Percentiles rank a stretch among this genome's conserved stretches.
Conservation (phyloP, 768 basidiomycete genomes). For the Tricholoma matsutake region DNA sequence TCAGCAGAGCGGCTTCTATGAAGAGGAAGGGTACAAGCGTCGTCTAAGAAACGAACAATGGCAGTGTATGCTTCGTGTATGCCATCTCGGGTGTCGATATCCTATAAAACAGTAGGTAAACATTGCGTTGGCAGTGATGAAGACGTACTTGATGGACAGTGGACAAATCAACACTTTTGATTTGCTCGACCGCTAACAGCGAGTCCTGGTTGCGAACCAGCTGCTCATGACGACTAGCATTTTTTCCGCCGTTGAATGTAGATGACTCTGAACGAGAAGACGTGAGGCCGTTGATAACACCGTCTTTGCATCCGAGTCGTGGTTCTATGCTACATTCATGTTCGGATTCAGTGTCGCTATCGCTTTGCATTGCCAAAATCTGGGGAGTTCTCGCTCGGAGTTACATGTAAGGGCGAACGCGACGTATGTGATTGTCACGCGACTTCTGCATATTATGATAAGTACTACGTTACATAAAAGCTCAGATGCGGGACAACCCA, state of each 20-base stretch:
- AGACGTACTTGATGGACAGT: constrained; percentile 13
- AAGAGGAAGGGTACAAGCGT: constrained; percentile 3
- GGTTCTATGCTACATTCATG: constrained; percentile 24
- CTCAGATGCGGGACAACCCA: too few species aligned
- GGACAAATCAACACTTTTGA: constrained; percentile 9
- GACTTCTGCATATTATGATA: too few species aligned
- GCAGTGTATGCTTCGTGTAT: constrained; percentile 19
- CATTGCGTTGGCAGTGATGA: not conserved
- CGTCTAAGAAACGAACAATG: constrained; percentile 18
- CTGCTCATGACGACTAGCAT: constrained; percentile 2
- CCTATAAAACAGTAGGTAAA: constrained; percentile 3
- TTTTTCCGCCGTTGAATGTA: not conserved
- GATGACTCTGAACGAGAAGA: not conserved
- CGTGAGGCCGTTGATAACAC: not conserved
- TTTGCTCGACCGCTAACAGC: constrained; percentile 11
- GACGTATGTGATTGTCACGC: not conserved
- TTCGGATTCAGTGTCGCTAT: constrained; percentile 58
- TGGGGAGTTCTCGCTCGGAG: not conserved
- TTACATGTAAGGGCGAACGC: not conserved
- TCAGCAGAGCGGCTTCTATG: not conserved
- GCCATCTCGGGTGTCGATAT: constrained; percentile 12
- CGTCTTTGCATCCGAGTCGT: not conserved
- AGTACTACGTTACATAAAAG: too few species aligned
- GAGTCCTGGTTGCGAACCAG: constrained; percentile 1
- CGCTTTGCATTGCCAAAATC: constrained; percentile 13